Evolutionary conservation across 164 flowering plant species (phyloP).

Genomic region (Kalanchoe fedtschenkoi): DNA sequence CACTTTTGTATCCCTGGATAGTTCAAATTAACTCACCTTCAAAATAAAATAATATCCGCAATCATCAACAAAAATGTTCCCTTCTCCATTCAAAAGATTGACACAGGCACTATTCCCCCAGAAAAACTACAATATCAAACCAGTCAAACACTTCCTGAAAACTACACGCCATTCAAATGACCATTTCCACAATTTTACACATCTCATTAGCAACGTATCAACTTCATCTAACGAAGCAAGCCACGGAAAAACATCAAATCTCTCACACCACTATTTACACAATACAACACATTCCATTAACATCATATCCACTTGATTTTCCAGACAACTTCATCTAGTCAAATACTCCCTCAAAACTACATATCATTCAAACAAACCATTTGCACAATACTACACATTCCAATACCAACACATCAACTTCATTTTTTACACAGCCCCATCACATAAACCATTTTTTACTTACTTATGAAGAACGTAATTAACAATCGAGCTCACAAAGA

Average conservation of each 20-base stretch:
- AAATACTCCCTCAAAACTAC: not conserved
- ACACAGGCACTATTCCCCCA: not conserved
- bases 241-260: no score
- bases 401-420: not conserved
- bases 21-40: not conserved
- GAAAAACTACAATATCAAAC: not conserved
- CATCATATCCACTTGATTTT: no score
- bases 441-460: no score
- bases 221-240: no score
- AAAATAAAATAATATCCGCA: not conserved
- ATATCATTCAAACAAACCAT: not conserved
- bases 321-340: no score
- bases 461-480: conserved; percentile 71
- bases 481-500: conserved; percentile 52
- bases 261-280: no score
- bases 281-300: no score
- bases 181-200: no score
- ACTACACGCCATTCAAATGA: not conserved
- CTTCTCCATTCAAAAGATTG: not conserved
- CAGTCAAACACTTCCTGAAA: not conserved
- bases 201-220: not conserved
- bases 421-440: no score
- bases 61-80: not conserved
- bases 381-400: no score
- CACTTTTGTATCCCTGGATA: conserved; percentile 49